Percentiles rank a stretch among this genome's conserved stretches.
Conservation (phyloP, 306 rosid species). For the Acmispon strigosus region DNA sequence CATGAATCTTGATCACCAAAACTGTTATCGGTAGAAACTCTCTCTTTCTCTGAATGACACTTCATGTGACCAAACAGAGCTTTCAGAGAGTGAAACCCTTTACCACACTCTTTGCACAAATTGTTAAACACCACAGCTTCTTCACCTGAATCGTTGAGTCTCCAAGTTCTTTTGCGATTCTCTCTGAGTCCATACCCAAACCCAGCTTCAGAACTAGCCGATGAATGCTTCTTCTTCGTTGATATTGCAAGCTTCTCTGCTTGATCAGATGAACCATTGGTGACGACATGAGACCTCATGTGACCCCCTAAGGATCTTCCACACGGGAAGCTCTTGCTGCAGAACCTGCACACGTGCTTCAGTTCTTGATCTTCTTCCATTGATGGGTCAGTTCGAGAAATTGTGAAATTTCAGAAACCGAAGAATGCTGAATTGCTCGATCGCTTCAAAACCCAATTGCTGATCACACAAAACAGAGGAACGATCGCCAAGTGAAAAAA, state of each 20-base stretch:
- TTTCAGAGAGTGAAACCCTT: conserved; percentile 68
- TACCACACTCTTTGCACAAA: conserved; percentile 76
- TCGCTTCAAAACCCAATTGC: too few relatives aligned
- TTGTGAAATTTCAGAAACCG: background rate
- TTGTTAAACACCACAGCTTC: conserved; percentile 35
- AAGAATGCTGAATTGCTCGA: conserved; percentile 33
- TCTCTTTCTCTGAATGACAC: conserved; percentile 68
- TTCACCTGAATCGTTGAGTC: conserved; percentile 40
- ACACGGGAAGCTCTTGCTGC: conserved; percentile 67
- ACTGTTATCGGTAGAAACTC: conserved; percentile 13
- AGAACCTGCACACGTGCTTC: conserved; percentile 69
- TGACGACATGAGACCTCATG: conserved; percentile 71
- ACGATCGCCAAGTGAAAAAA: background rate
- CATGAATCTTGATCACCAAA: conserved; percentile 60
- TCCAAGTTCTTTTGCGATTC: conserved; percentile 74
- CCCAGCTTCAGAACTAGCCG: conserved; percentile 17
- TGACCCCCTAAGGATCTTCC: conserved; percentile 95
- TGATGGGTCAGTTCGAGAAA: background rate
- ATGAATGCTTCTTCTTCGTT: background rate
- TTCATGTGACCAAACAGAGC: conserved; percentile 87
- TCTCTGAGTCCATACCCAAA: conserved; percentile 69
- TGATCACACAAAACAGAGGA: too few relatives aligned
- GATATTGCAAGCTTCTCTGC: conserved; percentile 27
- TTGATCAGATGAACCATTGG: conserved; percentile 29
- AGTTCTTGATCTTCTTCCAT: conserved; percentile 51